Conservation (phyloP, 2,329 filamentous ascomycete species). For the Cercospora nicotianae region DNA sequence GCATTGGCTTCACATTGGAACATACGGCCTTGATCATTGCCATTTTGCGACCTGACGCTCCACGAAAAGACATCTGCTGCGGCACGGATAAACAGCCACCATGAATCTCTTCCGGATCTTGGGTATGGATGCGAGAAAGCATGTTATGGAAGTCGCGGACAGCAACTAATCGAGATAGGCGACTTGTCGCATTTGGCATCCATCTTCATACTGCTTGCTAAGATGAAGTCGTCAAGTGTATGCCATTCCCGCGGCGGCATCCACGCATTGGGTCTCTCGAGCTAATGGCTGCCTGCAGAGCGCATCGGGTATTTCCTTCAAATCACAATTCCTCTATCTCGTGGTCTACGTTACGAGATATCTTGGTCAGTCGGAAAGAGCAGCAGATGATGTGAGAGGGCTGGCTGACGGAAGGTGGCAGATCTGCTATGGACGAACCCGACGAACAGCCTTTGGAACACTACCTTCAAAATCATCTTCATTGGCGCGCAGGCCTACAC, state of each 20-base stretch:
- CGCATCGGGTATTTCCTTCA: slow-evolving; percentile 97
- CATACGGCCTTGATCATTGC: background rate
- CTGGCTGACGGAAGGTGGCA: slow-evolving; percentile 40
- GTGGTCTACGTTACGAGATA: slow-evolving; percentile 93
- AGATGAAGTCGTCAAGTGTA: slow-evolving; percentile 89
- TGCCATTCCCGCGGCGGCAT: slow-evolving; percentile 35
- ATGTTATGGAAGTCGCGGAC: slow-evolving; percentile 9
- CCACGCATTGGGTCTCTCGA: background rate
- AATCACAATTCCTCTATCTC: slow-evolving; percentile 93
- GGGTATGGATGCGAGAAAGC: slow-evolving; percentile 50
- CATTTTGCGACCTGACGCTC: background rate
- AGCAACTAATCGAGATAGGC: slow-evolving; percentile 53
- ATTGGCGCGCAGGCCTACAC: slow-evolving; percentile 88
- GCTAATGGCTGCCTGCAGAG: slow-evolving; percentile 59
- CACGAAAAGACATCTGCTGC: slow-evolving; percentile 10
- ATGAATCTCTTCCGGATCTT: slow-evolving; percentile 72
- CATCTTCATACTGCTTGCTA: slow-evolving; percentile 91
- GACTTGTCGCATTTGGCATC: slow-evolving; percentile 95
- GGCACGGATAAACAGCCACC: slow-evolving; percentile 17
- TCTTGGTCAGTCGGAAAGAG: slow-evolving; percentile 49
- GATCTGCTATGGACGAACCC: slow-evolving; percentile 84
- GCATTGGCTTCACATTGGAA: background rate
- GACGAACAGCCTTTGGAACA: slow-evolving; percentile 70
- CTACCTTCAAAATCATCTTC: slow-evolving; percentile 94
- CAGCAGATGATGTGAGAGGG: background rate